Evolutionary conservation across 2,329 filamentous ascomycete genomes (phyloP).

Genomic region (Sordariomycetes sp.): DNA sequence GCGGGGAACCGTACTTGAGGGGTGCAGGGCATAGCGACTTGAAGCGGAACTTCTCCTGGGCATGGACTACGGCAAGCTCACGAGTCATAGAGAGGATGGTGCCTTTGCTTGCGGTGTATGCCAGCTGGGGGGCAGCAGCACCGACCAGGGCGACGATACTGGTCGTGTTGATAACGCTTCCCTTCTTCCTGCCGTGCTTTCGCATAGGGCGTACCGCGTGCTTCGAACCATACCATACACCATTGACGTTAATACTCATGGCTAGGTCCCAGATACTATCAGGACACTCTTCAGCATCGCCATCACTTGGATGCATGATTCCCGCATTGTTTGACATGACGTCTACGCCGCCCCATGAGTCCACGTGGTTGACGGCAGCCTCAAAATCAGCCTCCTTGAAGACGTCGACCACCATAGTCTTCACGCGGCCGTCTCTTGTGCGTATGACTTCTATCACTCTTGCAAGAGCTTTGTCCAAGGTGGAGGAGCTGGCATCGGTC

Average conservation of each 20-base stretch:
- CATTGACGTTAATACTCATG: constrained; percentile 66
- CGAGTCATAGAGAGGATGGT: constrained; percentile 63
- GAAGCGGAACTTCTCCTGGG: constrained; percentile 61
- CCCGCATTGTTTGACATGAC: constrained; percentile 73
- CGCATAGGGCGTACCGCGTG: constrained; percentile 57
- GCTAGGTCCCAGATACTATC: constrained; percentile 69
- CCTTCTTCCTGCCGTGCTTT: constrained; percentile 51
- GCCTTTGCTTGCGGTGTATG: constrained; percentile 66
- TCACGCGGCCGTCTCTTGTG: constrained; percentile 28
- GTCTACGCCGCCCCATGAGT: constrained; percentile 58
- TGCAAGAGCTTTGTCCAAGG: constrained; percentile 45
- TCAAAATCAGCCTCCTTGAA: constrained; percentile 54
- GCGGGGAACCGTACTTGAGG: constrained; percentile 17
- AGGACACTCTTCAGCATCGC: constrained; percentile 51
- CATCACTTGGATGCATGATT: constrained; percentile 60
- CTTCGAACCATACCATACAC: constrained; percentile 66
- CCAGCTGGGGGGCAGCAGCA: constrained; percentile 57
- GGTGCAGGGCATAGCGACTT: constrained; percentile 64
- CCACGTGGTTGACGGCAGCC: constrained; percentile 45
- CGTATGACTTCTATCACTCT: constrained; percentile 48
- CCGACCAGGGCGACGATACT: constrained; percentile 63
- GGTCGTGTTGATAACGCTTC: constrained; percentile 62
- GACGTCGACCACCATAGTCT: constrained; percentile 46
- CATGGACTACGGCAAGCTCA: constrained; percentile 63
- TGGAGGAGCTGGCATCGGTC: constrained; percentile 53